phyloP scores from a whole-genome alignment of 2,329 filamentous ascomycete genomes.

The Lasiodiplodia sp. region DNA sequence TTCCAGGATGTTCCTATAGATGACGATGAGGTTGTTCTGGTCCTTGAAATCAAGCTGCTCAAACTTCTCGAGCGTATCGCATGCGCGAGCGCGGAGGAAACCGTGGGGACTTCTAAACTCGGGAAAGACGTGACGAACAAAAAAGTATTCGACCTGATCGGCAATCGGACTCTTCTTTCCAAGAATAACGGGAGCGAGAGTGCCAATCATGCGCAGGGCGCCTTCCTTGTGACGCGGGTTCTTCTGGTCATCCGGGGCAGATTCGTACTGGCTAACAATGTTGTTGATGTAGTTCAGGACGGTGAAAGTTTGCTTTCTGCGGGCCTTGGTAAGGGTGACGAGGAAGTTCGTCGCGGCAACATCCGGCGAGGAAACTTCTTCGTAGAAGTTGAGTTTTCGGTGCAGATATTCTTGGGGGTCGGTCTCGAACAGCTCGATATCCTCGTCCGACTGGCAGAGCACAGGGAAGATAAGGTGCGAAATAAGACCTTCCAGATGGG shows the following conservation, averaged over 20 bases:
- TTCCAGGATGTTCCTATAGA: constrained; percentile 95
- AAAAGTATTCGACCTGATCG: constrained; percentile 97
- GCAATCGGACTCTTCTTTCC: constrained; percentile 99
- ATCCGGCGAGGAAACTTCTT: constrained; percentile 94
- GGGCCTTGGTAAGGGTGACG: constrained; percentile 89
- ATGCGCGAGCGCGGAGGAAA: constrained; percentile 91
- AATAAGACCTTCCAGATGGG: constrained; percentile 90
- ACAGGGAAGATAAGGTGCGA: constrained; percentile 96
- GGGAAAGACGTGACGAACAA: constrained; percentile 97
- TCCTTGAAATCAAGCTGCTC: constrained; percentile 98
- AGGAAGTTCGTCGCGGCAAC: constrained; percentile 97
- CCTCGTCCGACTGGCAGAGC: constrained; percentile 88
- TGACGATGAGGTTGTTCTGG: constrained; percentile 90
- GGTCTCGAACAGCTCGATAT: constrained; percentile 90
- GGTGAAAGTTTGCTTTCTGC: constrained; percentile 94
- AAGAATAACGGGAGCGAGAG: constrained; percentile 88
- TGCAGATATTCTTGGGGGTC: constrained; percentile 97
- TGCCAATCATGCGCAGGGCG: constrained; percentile 95
- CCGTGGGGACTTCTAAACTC: constrained; percentile 94
- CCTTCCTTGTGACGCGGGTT: constrained; percentile 96
- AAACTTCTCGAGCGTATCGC: constrained; percentile 97
- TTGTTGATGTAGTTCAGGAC: constrained; percentile 95
- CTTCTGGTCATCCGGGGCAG: constrained; percentile 84
- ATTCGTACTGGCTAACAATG: constrained; percentile 91
- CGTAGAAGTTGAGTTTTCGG: constrained; percentile 96